phyloP scores from a whole-genome alignment of 1,139 yeast genomes.

The Kodamaea anthophila region DNA sequence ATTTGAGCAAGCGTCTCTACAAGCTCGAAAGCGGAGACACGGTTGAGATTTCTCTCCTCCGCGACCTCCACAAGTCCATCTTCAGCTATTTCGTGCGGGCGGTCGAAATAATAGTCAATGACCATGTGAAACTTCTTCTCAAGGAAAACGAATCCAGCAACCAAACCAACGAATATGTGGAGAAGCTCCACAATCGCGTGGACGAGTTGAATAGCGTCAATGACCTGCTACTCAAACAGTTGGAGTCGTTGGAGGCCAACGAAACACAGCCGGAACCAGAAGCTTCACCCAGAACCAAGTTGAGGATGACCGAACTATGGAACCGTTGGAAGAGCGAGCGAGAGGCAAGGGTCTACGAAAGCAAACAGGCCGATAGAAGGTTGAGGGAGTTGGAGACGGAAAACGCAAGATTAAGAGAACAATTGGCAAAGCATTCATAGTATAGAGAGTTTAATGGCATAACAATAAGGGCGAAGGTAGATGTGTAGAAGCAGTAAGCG shows the following conservation, averaged over 20 bases:
- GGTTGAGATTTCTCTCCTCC: slow-evolving; percentile 25
- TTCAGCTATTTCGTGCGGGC: slow-evolving; percentile 57
- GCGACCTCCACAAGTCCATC: slow-evolving; percentile 48
- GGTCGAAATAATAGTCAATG: slow-evolving; percentile 49
- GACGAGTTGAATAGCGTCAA: slow-evolving; percentile 24
- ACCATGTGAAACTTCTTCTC: slow-evolving; percentile 44
- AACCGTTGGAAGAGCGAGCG: slow-evolving; percentile 66
- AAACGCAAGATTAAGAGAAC: slow-evolving; percentile 35
- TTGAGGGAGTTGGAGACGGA: slow-evolving; percentile 52
- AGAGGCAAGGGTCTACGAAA: slow-evolving; percentile 60
- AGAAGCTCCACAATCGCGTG: slow-evolving; percentile 25
- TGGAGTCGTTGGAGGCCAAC: slow-evolving; percentile 12
- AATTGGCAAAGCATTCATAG: slow-evolving; percentile 10
- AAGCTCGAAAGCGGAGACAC: slow-evolving; percentile 11
- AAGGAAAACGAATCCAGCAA: slow-evolving; percentile 20
- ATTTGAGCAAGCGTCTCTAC: slow-evolving; percentile 21
- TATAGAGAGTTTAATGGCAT: no score
- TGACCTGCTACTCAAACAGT: slow-evolving; percentile 19
- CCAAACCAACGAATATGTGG: slow-evolving; percentile 19
- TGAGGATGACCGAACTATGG: slow-evolving; percentile 56
- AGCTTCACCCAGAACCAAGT: slow-evolving; percentile 30
- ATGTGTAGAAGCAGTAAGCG: no score
- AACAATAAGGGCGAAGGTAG: no score
- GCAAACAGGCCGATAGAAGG: slow-evolving; percentile 47
- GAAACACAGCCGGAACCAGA: slow-evolving; percentile 7